phyloP scores from a whole-genome alignment of 257 asterid species.

The Galeopsis tetrahit region DNA sequence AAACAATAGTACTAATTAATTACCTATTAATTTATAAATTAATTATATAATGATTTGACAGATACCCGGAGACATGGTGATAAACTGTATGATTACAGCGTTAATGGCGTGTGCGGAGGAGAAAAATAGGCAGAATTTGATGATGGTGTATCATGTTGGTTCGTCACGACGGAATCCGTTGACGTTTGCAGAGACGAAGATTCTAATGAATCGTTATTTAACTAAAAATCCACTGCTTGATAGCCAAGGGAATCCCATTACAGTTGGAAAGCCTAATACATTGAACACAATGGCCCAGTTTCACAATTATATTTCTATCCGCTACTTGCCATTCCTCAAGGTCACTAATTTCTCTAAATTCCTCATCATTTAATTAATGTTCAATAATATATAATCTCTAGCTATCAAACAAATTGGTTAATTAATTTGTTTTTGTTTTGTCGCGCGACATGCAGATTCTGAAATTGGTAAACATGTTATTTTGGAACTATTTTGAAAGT shows the following conservation, averaged over 20 bases:
- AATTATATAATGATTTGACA: slow-evolving; percentile 18
- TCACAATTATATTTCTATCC: slow-evolving; percentile 50
- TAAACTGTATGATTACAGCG: slow-evolving; percentile 55
- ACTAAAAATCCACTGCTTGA: slow-evolving; percentile 45
- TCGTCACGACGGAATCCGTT: slow-evolving; percentile 55
- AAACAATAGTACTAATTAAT: no score
- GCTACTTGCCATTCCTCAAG: slow-evolving; percentile 49
- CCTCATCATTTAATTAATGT: background rate
- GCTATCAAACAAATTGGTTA: no score
- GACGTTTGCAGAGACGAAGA: slow-evolving; percentile 30
- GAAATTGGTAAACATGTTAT: slow-evolving; percentile 43
- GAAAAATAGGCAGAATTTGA: background rate
- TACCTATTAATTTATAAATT: no score
- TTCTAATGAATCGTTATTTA: slow-evolving; percentile 41
- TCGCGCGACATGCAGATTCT: slow-evolving; percentile 41
- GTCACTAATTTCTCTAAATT: slow-evolving; percentile 32
- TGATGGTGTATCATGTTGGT: slow-evolving; percentile 55
- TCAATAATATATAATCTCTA: no score
- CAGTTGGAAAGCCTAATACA: slow-evolving; percentile 28
- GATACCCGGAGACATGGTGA: slow-evolving; percentile 83
- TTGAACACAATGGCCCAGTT: slow-evolving; percentile 52
- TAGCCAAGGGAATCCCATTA: slow-evolving; percentile 41
- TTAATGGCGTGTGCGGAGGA: slow-evolving; percentile 33
- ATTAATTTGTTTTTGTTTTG: no score
- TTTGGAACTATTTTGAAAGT: slow-evolving; percentile 44